Conservation (phyloP, 164 flowering plant genomes). For the Berberis vulgaris region DNA sequence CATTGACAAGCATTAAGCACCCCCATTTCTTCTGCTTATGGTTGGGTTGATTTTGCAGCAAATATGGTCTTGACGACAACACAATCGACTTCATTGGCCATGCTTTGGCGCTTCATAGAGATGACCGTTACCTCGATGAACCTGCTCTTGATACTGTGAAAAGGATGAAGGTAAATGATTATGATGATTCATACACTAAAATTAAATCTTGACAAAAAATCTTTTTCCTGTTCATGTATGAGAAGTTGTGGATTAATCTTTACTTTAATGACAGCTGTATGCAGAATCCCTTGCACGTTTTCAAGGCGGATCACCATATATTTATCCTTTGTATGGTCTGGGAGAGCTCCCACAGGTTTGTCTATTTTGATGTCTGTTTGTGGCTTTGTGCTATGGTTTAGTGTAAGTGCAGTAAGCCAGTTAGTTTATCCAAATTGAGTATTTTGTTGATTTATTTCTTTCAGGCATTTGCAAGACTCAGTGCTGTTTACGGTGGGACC, state of each 20-base stretch:
- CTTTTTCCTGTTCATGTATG: background rate
- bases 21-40: too few relatives aligned
- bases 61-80: conserved; percentile 91
- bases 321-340: conserved; percentile 87
- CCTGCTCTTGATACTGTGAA: conserved; percentile 90
- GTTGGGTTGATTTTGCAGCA: conserved; percentile 28
- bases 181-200: background rate
- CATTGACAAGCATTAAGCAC: too few relatives aligned
- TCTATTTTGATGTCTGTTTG: conserved; percentile 1
- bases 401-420: background rate
- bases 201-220: background rate
- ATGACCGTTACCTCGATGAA: conserved; percentile 69
- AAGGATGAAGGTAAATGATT: conserved; percentile 70
- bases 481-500: conserved; percentile 98
- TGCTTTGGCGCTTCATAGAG: conserved; percentile 85
- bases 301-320: conserved; percentile 97
- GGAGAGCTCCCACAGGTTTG: conserved; percentile 96
- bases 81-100: conserved; percentile 88
- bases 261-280: conserved; percentile 45
- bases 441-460: background rate
- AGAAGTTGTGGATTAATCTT: too few relatives aligned
- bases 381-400: background rate
- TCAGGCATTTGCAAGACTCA: conserved; percentile 94
- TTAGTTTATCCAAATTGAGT: background rate
- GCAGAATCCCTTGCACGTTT: conserved; percentile 90